Percentiles rank a stretch among this genome's conserved stretches.
Conservation (phyloP, 2,329 filamentous ascomycete species). For the Hirsutella rhossiliensis region DNA sequence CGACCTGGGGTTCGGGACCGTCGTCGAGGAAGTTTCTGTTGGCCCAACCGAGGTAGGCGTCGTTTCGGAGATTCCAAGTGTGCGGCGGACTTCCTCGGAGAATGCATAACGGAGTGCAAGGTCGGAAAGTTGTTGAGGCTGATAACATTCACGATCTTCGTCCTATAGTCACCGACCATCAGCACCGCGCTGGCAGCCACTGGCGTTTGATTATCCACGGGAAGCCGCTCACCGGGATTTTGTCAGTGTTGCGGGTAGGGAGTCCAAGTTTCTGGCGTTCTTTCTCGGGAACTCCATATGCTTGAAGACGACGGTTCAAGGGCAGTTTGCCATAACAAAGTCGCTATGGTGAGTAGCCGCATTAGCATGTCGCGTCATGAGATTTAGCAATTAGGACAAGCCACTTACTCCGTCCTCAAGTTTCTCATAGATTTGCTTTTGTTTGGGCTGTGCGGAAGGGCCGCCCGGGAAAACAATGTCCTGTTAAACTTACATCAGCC, state of each 20-base stretch:
- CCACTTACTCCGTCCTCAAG: neutral
- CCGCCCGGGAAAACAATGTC: neutral
- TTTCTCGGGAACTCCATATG: neutral
- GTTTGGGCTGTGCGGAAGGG: neutral
- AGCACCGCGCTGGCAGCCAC: no score
- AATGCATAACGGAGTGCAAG: neutral
- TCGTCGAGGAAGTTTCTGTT: no score
- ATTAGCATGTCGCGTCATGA: neutral
- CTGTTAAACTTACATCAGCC: no score
- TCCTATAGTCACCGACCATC: no score
- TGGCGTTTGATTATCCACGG: neutral
- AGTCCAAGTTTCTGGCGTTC: neutral
- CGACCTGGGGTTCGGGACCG: no score
- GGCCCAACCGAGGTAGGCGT: no score
- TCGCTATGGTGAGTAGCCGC: neutral
- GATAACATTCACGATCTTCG: neutral
- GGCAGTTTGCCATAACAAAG: neutral
- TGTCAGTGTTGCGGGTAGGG: neutral
- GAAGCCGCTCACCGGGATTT: neutral
- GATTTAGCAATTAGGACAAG: neutral
- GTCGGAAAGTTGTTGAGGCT: neutral
- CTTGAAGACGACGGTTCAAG: neutral
- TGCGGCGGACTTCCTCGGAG: neutral
- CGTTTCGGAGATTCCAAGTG: neutral
- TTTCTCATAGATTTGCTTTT: neutral